These are phyloP conservation scores for Globisporangium echinulatum DNA, from an alignment of 352 stramenopile genomes.

Conservation along the genomic window DNA sequence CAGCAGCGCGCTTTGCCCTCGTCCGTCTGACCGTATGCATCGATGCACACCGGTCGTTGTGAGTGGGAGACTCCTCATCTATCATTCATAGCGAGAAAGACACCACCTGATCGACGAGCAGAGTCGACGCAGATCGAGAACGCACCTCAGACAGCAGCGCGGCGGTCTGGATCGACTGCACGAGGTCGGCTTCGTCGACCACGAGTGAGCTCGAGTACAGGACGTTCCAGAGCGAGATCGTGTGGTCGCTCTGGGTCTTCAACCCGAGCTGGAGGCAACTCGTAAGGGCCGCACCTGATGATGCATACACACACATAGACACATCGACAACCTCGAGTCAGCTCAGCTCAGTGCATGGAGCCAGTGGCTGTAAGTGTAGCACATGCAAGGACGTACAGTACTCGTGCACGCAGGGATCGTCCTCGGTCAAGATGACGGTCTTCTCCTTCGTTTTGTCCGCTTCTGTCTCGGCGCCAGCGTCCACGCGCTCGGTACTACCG, in stretches of 20 bases:
- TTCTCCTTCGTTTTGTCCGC: not conserved
- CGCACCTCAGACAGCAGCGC: constrained; percentile 60
- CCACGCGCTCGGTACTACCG: constrained; percentile 6
- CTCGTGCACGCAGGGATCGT: constrained; percentile 50
- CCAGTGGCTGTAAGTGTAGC: no score
- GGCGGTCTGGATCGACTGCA: constrained; percentile 61
- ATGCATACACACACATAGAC: not conserved
- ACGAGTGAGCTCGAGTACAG: constrained; percentile 70
- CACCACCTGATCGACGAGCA: no score
- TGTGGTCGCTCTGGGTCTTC: constrained; percentile 30
- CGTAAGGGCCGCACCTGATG: constrained; percentile 44
- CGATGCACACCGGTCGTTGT: no score
- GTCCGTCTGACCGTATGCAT: constrained; percentile 28
- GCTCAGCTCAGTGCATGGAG: not conserved
- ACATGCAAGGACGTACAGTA: constrained; percentile 25
- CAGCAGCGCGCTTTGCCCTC: constrained; percentile 62
- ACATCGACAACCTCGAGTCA: no score
- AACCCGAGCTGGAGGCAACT: constrained; percentile 57
- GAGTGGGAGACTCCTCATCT: no score
- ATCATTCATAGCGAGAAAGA: no score
- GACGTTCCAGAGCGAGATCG: constrained; percentile 68
- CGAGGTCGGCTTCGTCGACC: constrained; percentile 59
- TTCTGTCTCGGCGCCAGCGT: constrained; percentile 7
- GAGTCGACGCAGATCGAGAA: constrained; percentile 1
- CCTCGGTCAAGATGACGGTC: constrained; percentile 33